Evolutionary conservation across 495 filamentous ascomycete genomes (phyloP).

Genomic region (Letharia columbiana): DNA sequence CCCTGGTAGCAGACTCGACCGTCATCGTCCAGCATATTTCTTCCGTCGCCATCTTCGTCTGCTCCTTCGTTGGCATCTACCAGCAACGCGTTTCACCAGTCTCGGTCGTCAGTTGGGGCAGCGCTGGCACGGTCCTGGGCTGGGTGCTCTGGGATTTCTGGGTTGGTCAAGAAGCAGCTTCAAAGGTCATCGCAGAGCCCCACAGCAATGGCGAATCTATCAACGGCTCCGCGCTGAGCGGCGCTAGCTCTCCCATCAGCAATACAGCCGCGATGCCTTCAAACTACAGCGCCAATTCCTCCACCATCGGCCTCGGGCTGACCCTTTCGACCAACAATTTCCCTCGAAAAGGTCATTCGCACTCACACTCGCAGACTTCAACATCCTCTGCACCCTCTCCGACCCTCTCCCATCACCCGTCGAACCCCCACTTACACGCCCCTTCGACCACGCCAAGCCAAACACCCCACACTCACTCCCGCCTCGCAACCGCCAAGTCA

Average conservation of each 20-base stretch:
- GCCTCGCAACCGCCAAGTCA: constrained; percentile 73
- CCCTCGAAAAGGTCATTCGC: constrained; percentile 17
- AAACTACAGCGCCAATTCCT: constrained; percentile 22
- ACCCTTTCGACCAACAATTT: constrained; percentile 28
- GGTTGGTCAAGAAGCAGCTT: constrained; percentile 54
- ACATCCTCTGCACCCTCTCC: constrained; percentile 17
- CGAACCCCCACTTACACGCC: constrained; percentile 17
- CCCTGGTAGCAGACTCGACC: constrained; percentile 86
- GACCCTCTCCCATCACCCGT: constrained; percentile 19
- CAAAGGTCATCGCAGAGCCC: constrained; percentile 22
- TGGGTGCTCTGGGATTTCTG: constrained; percentile 90
- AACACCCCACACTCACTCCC: constrained; percentile 48
- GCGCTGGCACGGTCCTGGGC: constrained; percentile 71
- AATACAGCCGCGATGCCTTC: constrained; percentile 30
- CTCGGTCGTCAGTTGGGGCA: constrained; percentile 76
- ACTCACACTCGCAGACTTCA: constrained; percentile 21
- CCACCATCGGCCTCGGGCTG: constrained; percentile 42
- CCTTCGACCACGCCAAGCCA: constrained; percentile 24
- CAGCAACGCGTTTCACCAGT: constrained; percentile 78
- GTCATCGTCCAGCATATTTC: constrained; percentile 96
- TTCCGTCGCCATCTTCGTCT: constrained; percentile 86
- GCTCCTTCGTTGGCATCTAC: constrained; percentile 85
- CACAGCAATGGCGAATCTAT: constrained; percentile 36
- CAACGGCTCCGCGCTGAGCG: constrained; percentile 33
- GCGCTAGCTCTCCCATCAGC: constrained; percentile 39